These are phyloP conservation scores for Colletotrichum orbiculare DNA, from an alignment of 2,329 filamentous ascomycete genomes.

Conservation along the genomic window DNA sequence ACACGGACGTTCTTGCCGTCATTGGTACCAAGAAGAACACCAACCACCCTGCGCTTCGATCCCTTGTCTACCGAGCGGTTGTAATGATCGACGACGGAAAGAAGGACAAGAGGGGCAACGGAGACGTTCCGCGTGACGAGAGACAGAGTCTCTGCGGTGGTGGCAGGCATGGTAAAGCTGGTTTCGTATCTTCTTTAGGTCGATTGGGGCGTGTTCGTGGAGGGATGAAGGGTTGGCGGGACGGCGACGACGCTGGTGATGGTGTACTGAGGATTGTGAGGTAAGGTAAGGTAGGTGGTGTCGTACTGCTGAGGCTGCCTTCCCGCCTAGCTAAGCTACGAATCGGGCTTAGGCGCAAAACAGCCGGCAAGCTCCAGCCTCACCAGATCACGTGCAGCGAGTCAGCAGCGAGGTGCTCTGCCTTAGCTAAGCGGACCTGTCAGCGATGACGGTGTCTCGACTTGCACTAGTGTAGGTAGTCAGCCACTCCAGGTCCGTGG, in stretches of 20 bases:
- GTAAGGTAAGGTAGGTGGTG: conserved; percentile 28
- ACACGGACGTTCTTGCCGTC: conserved; percentile 96
- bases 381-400: conserved; percentile 29
- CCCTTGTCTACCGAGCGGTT: conserved; percentile 91
- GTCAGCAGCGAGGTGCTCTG: neutral
- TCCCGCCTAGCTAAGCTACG: conserved; percentile 38
- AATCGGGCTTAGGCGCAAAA: conserved; percentile 35
- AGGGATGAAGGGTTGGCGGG: conserved; percentile 24
- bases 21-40: conserved; percentile 94
- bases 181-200: conserved; percentile 33
- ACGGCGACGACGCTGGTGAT: conserved; percentile 18
- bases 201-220: conserved; percentile 31
- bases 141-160: conserved; percentile 94
- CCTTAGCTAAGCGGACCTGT: conserved; percentile 1
- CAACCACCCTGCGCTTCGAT: conserved; percentile 87
- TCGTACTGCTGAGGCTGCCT: conserved; percentile 43
- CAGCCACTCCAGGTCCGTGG: neutral
- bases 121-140: conserved; percentile 95
- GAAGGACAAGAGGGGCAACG: conserved; percentile 95
- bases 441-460: too few species aligned
- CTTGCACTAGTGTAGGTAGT: neutral
- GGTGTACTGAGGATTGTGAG: conserved; percentile 15
- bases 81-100: conserved; percentile 98
- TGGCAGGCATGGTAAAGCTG: conserved; percentile 82
- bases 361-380: conserved; percentile 36